Base-by-base conservation (phyloP, 441 rosid genomes). In the Syzygium malaccense region DNA sequence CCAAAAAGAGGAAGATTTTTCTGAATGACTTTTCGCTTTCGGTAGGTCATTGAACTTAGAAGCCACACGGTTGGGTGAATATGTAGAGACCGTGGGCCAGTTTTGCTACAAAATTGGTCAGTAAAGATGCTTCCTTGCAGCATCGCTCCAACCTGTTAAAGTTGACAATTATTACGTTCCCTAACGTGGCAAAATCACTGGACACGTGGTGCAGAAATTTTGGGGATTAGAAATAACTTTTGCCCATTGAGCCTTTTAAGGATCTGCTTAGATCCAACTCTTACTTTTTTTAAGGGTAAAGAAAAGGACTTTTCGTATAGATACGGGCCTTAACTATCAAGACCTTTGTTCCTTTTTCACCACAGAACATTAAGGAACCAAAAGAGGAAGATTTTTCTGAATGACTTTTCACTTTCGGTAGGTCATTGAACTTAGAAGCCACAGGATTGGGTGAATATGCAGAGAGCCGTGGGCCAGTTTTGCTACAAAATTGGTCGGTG, bases 111-210 rank as follows among this genome's bases (percentile, higher is more conserved):
- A 8, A 17, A 30, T 64, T 8, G 41, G 6, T 17, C 13, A 0
- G 1, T 0, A 64, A 17, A 33, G 71, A 62, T 62, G 11, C 37
- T 62, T 62, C 11, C 41, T 30, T 0, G 12, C 0, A 30, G 41
- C 75, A 15, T 32, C 75, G 3, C 4, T 8, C 20, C 2, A 1
- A 0, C 75, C 23, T 2, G 11, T 4, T 23, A 30, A 64, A 2
- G 0, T 8, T 17, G 23, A 64, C 0, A 30, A 30, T n/a, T 14
- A 5, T 62, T 15, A 7, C 3, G 19, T 7, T 62, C n/a, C 33
- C n/a, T 4, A 62, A 1, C 4, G 0, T 0, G 5, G 37, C 14
- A n/a, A n/a, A n/a, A n/a, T 8, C 30, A 30, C 7, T 0, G 1
- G 2, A 4, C 5, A 6, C 14, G 71, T 14, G 37, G 20, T 30